Evolutionary conservation across 139 green algal species (phyloP), one percentile per base, ranked within the genome.

Genomic region (Chlorella sp.): DNA sequence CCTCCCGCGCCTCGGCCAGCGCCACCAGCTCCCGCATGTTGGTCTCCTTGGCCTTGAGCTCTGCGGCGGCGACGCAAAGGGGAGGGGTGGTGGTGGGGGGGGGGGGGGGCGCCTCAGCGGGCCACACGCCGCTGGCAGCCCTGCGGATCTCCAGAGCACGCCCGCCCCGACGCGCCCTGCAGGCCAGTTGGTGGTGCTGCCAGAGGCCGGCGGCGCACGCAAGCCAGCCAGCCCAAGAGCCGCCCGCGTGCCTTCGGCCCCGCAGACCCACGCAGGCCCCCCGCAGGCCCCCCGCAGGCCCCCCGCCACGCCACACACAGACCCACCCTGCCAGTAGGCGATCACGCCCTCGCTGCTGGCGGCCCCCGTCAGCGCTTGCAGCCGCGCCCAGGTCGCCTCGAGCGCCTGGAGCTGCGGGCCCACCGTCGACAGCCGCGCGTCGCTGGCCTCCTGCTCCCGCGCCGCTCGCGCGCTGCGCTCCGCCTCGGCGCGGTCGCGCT

Each of bases 1-100:
- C 77, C 77, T 96, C 90, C 5, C 87, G 76, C 41, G 72, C 61
- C 81, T 95, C 91, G 48, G 89, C 90, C 46, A 93, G 83, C n/a
- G 65, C n/a, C 17, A 95, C 91, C 77, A 96, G 85, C 63, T 92
- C 80, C 7, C 79, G 83, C 91, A 95, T 95, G 86, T 84, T 83
- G n/a, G 60, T 83, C 85, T 95, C 89, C 86, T 96, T 95, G 60
- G 80, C 61, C 58, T 90, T 87, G 36, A 94, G 82, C 41, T 86
- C 89, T 93, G 82, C 50, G 40, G 8, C 19, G 33, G 19, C 12
- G 46, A n/a, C 33, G 67, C 33, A 25, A 2, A 36, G 8, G 66
- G 35, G 12, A 46, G 6, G 29, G 40, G 51, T 35, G 38, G 41
- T 8, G 21, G 53, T n/a, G n/a, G n/a, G n/a, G n/a, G n/a, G n/a